Conservation (phyloP, 768 basidiomycete species). For the Mycena indigotica region DNA sequence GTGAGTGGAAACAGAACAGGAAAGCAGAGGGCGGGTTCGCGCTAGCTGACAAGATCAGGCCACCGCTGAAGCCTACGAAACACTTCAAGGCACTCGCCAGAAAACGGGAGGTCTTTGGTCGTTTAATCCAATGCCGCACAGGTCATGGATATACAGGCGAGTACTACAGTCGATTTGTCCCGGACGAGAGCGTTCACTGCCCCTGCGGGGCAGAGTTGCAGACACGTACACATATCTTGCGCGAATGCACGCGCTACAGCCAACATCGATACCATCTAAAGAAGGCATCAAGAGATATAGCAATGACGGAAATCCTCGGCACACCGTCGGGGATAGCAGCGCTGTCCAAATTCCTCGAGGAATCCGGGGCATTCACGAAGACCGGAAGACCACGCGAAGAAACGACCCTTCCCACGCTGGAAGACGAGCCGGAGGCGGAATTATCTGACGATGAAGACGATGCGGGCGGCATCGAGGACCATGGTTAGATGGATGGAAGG, state of each 20-base stretch:
- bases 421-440: too few species aligned
- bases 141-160: conserved; percentile 27
- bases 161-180: conserved; percentile 22
- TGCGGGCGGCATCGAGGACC: too few species aligned
- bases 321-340: not conserved
- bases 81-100: conserved; percentile 5
- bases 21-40: conserved; percentile 10
- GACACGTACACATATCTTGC: conserved; percentile 21
- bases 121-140: conserved; percentile 20
- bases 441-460: not conserved
- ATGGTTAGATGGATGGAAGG: too few species aligned
- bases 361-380: not conserved
- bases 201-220: conserved; percentile 20
- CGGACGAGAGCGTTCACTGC: conserved; percentile 15
- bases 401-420: not conserved
- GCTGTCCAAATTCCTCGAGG: not conserved
- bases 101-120: conserved; percentile 15
- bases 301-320: not conserved
- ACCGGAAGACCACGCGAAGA: not conserved
- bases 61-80: conserved; percentile 6
- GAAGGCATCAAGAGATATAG: not conserved
- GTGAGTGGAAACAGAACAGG: conserved; percentile 6
- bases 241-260: conserved; percentile 14
- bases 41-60: conserved; percentile 5
- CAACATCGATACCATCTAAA: conserved; percentile 7